Percentiles rank a stretch among this genome's conserved stretches.
Conservation (phyloP, 768 basidiomycete species). For the Mycena haematopus region DNA sequence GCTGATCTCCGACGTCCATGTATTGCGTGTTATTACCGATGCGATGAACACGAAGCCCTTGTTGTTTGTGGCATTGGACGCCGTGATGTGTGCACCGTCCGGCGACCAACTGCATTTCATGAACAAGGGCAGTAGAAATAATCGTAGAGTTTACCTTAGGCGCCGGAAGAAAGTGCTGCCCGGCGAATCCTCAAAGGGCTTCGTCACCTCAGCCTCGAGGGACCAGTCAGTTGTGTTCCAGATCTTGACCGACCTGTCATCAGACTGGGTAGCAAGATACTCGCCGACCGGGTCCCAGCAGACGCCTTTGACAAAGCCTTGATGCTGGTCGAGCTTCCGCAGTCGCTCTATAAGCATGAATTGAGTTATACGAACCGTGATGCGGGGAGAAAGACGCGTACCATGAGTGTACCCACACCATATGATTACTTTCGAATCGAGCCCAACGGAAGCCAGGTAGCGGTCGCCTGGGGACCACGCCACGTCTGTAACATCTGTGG, state of each 20-base stretch:
- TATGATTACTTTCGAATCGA: conserved; percentile 89
- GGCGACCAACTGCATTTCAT: conserved; percentile 87
- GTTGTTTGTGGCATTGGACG: conserved; percentile 96
- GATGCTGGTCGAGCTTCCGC: conserved; percentile 84
- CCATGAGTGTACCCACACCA: conserved; percentile 96
- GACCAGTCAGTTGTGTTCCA: conserved; percentile 96
- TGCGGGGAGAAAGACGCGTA: conserved; percentile 41
- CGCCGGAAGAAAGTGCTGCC: conserved; percentile 94
- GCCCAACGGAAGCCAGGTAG: conserved; percentile 90
- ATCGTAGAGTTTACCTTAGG: conserved; percentile 62
- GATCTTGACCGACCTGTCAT: conserved; percentile 95
- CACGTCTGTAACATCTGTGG: conserved; percentile 88
- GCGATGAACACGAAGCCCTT: conserved; percentile 97
- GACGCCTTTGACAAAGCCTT: conserved; percentile 98
- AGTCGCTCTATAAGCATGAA: conserved; percentile 66
- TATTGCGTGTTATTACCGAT: conserved; percentile 87
- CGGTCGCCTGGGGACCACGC: conserved; percentile 95
- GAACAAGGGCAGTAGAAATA: neutral
- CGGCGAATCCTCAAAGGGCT: conserved; percentile 93
- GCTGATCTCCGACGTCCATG: conserved; percentile 92
- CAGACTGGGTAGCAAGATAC: conserved; percentile 96
- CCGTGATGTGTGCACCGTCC: conserved; percentile 97
- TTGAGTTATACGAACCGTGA: neutral
- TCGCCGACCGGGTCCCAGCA: conserved; percentile 99
- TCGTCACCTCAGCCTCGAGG: conserved; percentile 81